A percentile compares a stretch with the other conserved stretches of the same genome.
Evolutionary conservation across 2,329 filamentous ascomycete genomes (phyloP).

Genomic region (Ceratocystis variospora): DNA sequence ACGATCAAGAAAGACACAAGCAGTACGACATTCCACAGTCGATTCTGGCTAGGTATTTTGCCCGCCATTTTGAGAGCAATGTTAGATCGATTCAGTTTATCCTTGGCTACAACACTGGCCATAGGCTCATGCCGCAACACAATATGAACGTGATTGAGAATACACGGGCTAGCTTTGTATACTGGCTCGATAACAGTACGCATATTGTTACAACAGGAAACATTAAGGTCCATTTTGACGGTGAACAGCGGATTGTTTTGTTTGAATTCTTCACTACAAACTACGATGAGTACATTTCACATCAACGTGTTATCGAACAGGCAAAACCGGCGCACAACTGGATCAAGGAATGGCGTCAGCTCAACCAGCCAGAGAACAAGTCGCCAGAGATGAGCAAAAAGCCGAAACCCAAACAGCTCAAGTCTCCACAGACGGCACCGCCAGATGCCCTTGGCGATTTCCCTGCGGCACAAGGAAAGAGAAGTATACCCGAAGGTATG

Average conservation of each 20-base stretch:
- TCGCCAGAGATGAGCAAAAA: constrained; percentile 58
- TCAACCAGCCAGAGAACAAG: constrained; percentile 39
- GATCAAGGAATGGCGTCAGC: constrained; percentile 50
- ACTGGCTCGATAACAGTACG: constrained; percentile 74
- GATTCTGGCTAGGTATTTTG: constrained; percentile 76
- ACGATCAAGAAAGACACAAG: constrained; percentile 51
- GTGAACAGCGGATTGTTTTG: constrained; percentile 65
- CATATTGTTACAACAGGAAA: constrained; percentile 71
- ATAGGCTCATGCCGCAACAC: constrained; percentile 40
- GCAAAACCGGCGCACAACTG: constrained; percentile 49
- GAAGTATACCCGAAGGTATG: constrained; percentile 44
- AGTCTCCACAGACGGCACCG: constrained; percentile 44
- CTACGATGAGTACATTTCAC: constrained; percentile 74
- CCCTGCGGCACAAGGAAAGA: constrained; percentile 44
- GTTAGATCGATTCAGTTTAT: constrained; percentile 76
- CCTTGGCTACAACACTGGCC: constrained; percentile 45
- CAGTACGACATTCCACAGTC: constrained; percentile 75
- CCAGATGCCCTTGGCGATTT: constrained; percentile 44
- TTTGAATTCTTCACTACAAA: constrained; percentile 65
- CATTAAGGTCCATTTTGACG: constrained; percentile 66
- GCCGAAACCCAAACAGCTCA: constrained; percentile 43
- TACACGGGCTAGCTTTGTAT: constrained; percentile 63
- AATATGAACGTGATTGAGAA: constrained; percentile 65
- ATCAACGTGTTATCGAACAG: constrained; percentile 47
- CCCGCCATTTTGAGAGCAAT: constrained; percentile 76